Base-by-base conservation (phyloP, 2,329 filamentous ascomycete genomes). In the Cytospora piceae region DNA sequence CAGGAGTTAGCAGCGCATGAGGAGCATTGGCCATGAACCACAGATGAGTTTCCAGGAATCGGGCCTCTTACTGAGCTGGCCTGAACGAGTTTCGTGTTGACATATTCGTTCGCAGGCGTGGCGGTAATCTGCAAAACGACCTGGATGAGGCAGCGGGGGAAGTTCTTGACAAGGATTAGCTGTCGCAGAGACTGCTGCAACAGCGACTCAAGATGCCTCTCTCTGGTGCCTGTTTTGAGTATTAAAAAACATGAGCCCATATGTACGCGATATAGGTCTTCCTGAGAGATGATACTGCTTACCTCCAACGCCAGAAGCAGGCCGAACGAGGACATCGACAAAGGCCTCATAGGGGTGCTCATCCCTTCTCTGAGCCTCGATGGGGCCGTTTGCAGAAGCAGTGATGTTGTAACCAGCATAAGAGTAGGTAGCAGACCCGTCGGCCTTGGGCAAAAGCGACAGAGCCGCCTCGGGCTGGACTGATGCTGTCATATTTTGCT, bases 321-420 rank as follows among this genome's bases (percentile, higher is more conserved):
- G 94, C 76, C 95, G 88, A 70, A 99, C 87, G 75, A 94, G 88
- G 65, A 99, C 92, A 78, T 98, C 95, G 70, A 99, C 83, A 58
- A 90, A 87, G 32, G 94, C 93, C 80, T 97, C 93, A 77, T 96
- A 94, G 9, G 95, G 91, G 70, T 95, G 87, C 77, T 98, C 93
- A 75, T 99, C 94, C 72, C 92, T 88, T 73, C 94, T 87, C 71
- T 89, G 88, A 20, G 94, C 92, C 80, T 99, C 95, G 71, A 98
- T 87, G 20, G 95, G 95, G 0, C 94, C 95, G 78, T 97, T 98
- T 70, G 96, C 93, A 17, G 92, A 90, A 64, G 90, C 91, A 62
- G 96, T 86, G 69, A 98, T 85, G 54, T 89, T 90, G 77, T 93
- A 96, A 58, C 93, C 91, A 65, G 87, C 83, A 72, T 89, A 84